Conservation (phyloP, 371 early-diverging fungal species). For the Zychaea mexicana region DNA sequence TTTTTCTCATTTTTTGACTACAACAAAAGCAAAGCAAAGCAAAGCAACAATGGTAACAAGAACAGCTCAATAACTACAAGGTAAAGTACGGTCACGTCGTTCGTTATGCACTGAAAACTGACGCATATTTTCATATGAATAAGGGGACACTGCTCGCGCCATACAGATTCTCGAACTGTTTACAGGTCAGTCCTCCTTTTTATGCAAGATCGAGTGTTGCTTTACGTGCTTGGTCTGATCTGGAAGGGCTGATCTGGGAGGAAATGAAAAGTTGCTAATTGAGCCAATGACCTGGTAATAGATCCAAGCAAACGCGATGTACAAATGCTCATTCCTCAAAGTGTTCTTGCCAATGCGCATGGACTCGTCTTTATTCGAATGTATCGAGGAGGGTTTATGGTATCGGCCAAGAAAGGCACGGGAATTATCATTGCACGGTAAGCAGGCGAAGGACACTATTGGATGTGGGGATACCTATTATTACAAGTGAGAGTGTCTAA, state of each 20-base stretch:
- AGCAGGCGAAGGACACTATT: background rate
- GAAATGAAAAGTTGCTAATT: too few species aligned
- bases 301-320: constrained; percentile 29
- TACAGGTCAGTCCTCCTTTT: constrained; percentile 25
- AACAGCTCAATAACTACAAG: constrained; percentile 6
- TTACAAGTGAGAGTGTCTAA: too few species aligned
- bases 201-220: background rate
- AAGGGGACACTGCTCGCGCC: constrained; percentile 40
- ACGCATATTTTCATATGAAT: too few species aligned
- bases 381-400: constrained; percentile 29
- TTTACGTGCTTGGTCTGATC: too few species aligned
- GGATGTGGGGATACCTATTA: too few species aligned
- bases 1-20: background rate
- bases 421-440: constrained; percentile 49
- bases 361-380: constrained; percentile 42
- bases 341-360: constrained; percentile 35
- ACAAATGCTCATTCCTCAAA: constrained; percentile 30
- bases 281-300: background rate
- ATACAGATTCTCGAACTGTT: constrained; percentile 32
- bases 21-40: background rate
- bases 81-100: background rate
- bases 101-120: background rate
- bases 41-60: constrained; percentile 4
- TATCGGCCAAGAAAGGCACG: constrained; percentile 38
- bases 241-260: too few species aligned